A percentile compares a stretch with the other conserved stretches of the same genome.
phyloP scores from a whole-genome alignment of 495 filamentous ascomycete species.

The Neurospora sp. region DNA sequence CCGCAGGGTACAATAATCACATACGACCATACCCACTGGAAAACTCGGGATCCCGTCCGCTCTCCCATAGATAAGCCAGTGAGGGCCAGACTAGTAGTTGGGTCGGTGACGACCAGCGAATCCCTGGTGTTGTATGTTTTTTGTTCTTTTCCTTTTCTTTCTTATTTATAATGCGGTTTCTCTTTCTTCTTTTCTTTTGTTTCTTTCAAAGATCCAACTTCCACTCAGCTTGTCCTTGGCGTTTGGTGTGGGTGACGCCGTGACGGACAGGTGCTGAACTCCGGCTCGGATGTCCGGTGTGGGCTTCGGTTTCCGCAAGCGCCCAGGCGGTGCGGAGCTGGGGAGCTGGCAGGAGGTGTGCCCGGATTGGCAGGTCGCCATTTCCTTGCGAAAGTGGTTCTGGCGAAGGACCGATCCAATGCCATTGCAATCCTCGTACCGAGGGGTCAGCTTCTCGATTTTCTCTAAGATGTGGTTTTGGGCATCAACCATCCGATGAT shows the following conservation, averaged over 20 bases:
- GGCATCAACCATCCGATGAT: neutral
- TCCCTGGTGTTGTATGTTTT: constrained; percentile 20
- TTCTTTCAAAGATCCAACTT: neutral
- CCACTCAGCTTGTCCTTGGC: neutral
- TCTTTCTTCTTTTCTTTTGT: neutral
- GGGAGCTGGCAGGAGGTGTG: neutral
- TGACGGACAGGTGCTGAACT: neutral
- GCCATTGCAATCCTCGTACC: neutral
- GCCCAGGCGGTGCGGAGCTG: neutral
- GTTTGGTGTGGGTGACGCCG: neutral
- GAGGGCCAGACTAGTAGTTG: constrained; percentile 32
- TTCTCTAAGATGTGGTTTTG: neutral
- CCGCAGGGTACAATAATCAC: neutral
- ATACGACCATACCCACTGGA: constrained; percentile 11
- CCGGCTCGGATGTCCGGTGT: neutral
- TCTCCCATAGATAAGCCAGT: constrained; percentile 37
- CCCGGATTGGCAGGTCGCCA: neutral
- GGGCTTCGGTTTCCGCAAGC: neutral
- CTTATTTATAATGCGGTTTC: neutral
- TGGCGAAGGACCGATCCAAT: neutral
- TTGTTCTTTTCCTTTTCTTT: neutral
- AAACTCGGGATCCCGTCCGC: constrained; percentile 42
- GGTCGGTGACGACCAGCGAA: constrained; percentile 36
- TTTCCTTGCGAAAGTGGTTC: neutral
- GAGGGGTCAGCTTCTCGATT: neutral